Evolutionary conservation across 768 basidiomycete genomes (phyloP).

Genomic region (Termitomyces sp.): DNA sequence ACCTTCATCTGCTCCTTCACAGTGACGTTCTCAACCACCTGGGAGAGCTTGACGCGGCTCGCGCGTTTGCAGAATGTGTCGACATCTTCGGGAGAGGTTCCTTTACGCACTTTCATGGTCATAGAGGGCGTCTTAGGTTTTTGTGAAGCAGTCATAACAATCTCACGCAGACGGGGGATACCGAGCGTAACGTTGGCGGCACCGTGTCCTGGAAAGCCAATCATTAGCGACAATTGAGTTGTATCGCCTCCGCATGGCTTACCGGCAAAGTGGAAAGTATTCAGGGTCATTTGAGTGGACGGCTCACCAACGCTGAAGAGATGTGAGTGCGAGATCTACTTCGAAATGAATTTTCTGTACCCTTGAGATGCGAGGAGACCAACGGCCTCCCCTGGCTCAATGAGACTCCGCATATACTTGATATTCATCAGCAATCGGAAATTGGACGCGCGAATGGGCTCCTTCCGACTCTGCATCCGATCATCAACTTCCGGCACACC

Average conservation of each 20-base stretch:
- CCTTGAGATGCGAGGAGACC: slow-evolving; percentile 96
- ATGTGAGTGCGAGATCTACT: background rate
- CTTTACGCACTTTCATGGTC: slow-evolving; percentile 68
- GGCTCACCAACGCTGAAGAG: slow-evolving; percentile 88
- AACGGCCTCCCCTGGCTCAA: slow-evolving; percentile 98
- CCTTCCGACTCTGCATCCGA: slow-evolving; percentile 31
- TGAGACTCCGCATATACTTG: slow-evolving; percentile 89
- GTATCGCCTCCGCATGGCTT: slow-evolving; percentile 6
- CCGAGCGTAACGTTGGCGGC: slow-evolving; percentile 98
- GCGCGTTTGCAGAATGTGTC: slow-evolving; percentile 85
- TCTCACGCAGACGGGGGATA: slow-evolving; percentile 97
- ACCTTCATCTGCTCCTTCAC: slow-evolving; percentile 75
- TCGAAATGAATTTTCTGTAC: slow-evolving; percentile 31
- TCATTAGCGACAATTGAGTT: background rate
- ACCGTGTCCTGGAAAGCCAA: slow-evolving; percentile 73
- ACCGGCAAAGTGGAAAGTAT: slow-evolving; percentile 99
- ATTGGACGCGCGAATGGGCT: slow-evolving; percentile 40
- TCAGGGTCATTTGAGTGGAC: slow-evolving; percentile 99
- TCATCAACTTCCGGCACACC: slow-evolving; percentile 25
- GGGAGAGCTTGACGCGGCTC: slow-evolving; percentile 79
- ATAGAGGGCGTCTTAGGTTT: slow-evolving; percentile 98
- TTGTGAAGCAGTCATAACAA: slow-evolving; percentile 97
- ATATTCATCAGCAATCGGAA: slow-evolving; percentile 86
- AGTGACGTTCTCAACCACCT: slow-evolving; percentile 75
- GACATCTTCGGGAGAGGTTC: slow-evolving; percentile 47